Percentiles rank a stretch among this genome's conserved stretches.
These are phyloP conservation scores for Hippophae tibetana DNA, from an alignment of 306 rosid species.

Conservation along the genomic window DNA sequence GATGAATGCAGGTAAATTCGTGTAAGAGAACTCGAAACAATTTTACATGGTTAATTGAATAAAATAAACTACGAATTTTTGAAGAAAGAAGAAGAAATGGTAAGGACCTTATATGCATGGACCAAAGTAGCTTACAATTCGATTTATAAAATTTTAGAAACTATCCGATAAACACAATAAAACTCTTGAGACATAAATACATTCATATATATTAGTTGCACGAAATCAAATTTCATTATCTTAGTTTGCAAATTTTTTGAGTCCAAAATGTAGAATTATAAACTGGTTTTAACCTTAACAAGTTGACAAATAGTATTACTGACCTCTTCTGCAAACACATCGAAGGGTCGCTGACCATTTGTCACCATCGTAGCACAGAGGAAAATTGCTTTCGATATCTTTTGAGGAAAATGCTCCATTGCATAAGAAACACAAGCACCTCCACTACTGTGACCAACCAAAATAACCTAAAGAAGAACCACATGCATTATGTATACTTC, in stretches of 20 bases:
- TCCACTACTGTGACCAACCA: constrained; percentile 93
- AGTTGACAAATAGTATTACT: constrained; percentile 2
- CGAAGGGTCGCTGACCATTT: constrained; percentile 80
- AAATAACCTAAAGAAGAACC: constrained; percentile 54
- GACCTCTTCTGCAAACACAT: constrained; percentile 82
- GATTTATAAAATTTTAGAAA: too few species aligned
- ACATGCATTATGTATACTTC: constrained; percentile 15
- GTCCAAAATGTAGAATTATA: not conserved
- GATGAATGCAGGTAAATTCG: too few species aligned
- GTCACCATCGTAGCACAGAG: constrained; percentile 93
- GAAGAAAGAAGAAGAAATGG: too few species aligned
- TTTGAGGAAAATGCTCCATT: constrained; percentile 66
- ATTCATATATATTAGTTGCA: not conserved
- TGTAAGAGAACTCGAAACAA: too few species aligned
- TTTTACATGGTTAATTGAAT: too few species aligned
- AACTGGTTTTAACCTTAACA: not conserved
- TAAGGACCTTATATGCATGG: too few species aligned
- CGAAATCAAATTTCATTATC: not conserved
- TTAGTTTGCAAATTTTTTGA: not conserved
- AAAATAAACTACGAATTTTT: too few species aligned
- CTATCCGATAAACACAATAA: too few species aligned
- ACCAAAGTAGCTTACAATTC: too few species aligned
- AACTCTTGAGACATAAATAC: too few species aligned
- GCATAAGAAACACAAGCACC: constrained; percentile 96
- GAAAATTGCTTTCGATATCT: constrained; percentile 79